Evolutionary conservation across 441 rosid genomes (phyloP).

Genomic region (Gossypium gossypioides): DNA sequence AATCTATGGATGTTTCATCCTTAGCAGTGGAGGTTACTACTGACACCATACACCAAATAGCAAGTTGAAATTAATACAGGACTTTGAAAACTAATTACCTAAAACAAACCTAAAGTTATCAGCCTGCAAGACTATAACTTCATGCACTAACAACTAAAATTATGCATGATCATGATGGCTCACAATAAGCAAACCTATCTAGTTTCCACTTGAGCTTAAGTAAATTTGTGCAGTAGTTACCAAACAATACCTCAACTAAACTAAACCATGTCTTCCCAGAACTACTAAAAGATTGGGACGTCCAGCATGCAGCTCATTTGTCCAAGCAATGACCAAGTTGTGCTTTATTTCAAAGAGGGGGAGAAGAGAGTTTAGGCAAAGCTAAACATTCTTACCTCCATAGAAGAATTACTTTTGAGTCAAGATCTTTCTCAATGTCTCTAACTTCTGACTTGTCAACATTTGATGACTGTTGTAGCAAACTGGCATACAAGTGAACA

Average conservation of each 20-base stretch:
- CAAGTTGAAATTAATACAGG: not conserved
- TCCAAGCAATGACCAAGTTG: not conserved
- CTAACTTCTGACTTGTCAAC: slow-evolving; percentile 50
- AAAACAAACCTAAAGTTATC: slow-evolving; percentile 4
- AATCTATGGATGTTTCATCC: not conserved
- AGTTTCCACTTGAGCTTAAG: not conserved
- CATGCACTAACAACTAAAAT: not conserved
- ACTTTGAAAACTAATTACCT: not conserved
- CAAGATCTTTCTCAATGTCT: slow-evolving; percentile 87
- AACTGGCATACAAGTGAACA: slow-evolving; percentile 74
- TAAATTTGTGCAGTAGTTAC: not conserved
- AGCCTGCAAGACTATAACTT: not conserved
- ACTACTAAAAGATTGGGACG: not conserved
- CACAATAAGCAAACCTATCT: not conserved
- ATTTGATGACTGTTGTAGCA: slow-evolving; percentile 60
- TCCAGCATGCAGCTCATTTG: not conserved
- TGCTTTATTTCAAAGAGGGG: not conserved
- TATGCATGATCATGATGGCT: not conserved
- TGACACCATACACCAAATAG: not conserved
- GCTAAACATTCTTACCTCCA: slow-evolving; percentile 60
- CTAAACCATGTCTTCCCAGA: not conserved
- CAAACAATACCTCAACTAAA: not conserved
- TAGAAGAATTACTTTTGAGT: slow-evolving; percentile 81
- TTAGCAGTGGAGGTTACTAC: not conserved
- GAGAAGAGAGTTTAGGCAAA: not conserved